phyloP scores from a whole-genome alignment of 2,329 filamentous ascomycete genomes.

The Microdochium nivale region DNA sequence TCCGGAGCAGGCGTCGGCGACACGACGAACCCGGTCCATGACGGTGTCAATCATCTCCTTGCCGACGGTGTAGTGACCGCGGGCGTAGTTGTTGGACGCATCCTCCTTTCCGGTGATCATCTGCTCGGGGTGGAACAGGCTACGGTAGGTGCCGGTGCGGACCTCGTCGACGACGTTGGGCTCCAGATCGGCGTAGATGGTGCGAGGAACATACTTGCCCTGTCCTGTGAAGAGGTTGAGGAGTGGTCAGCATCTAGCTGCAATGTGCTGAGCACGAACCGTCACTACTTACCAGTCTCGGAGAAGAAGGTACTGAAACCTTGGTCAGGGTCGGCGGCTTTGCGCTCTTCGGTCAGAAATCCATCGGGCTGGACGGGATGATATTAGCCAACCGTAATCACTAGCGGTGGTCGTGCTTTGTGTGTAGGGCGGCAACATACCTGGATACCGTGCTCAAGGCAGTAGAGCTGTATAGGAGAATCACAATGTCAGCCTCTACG shows the following conservation, averaged over 20 bases:
- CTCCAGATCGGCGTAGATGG: conserved; percentile 99
- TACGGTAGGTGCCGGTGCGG: conserved; percentile 92
- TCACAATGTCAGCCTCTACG: conserved; percentile 16
- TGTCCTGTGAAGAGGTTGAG: conserved; percentile 51
- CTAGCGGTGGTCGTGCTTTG: neutral
- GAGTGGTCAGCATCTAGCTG: neutral
- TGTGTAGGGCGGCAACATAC: conserved; percentile 43
- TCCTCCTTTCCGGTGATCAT: conserved; percentile 99
- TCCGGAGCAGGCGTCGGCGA: conserved; percentile 95
- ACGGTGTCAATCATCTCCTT: conserved; percentile 99
- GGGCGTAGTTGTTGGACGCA: conserved; percentile 99
- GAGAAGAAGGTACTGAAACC: conserved; percentile 99
- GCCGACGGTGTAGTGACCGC: conserved; percentile 98
- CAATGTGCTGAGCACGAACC: conserved; percentile 4
- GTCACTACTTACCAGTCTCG: conserved; percentile 72
- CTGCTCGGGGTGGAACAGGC: conserved; percentile 96
- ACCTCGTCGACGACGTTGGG: conserved; percentile 99
- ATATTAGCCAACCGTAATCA: neutral
- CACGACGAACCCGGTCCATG: conserved; percentile 92
- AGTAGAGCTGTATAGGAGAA: conserved; percentile 71
- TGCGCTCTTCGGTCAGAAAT: conserved; percentile 96
- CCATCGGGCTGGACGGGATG: conserved; percentile 70
- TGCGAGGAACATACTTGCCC: conserved; percentile 97
- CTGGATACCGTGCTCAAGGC: conserved; percentile 99
- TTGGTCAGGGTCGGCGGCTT: conserved; percentile 84